Percentiles rank a stretch among this genome's conserved stretches.
Evolutionary conservation across 345 rosid genomes (phyloP).

Genomic region (Physaria fendleri): DNA sequence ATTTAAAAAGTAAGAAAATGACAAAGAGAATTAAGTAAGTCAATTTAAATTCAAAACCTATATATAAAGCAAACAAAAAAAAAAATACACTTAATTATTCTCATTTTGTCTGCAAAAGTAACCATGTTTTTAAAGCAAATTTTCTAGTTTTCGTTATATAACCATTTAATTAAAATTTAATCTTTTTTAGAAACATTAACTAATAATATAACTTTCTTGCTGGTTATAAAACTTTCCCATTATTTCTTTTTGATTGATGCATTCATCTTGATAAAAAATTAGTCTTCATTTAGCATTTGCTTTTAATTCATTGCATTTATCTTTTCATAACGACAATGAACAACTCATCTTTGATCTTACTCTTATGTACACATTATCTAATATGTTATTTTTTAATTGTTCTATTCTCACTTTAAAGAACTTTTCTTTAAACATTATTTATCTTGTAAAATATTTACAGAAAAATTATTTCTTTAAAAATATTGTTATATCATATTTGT

Average conservation of each 20-base stretch:
- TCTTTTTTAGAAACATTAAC: slow-evolving; percentile 25
- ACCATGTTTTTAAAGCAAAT: slow-evolving; percentile 25
- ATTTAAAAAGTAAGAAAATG: slow-evolving; percentile 9
- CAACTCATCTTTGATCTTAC: slow-evolving; percentile 16
- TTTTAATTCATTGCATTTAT: slow-evolving; percentile 30
- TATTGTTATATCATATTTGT: too few species aligned
- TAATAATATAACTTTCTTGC: slow-evolving; percentile 29
- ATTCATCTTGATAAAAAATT: slow-evolving; percentile 24
- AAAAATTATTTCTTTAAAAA: too few species aligned
- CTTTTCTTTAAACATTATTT: not conserved
- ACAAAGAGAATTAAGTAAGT: slow-evolving; percentile 29
- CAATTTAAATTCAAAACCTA: slow-evolving; percentile 11
- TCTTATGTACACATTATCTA: slow-evolving; percentile 7
- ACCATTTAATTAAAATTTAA: slow-evolving; percentile 13
- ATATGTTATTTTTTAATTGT: slow-evolving; percentile 6
- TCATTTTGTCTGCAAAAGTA: slow-evolving; percentile 35
- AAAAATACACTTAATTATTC: slow-evolving; percentile 27
- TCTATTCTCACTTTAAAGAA: not conserved
- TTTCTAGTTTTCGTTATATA: slow-evolving; percentile 24
- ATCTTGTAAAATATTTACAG: too few species aligned
- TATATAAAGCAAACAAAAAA: slow-evolving; percentile 31
- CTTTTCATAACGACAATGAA: slow-evolving; percentile 21
- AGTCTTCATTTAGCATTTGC: slow-evolving; percentile 30
- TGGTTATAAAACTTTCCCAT: slow-evolving; percentile 29
- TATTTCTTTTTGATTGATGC: slow-evolving; percentile 24